A percentile compares a stretch with the other conserved stretches of the same genome.
These are phyloP conservation scores for Camelina sativa DNA, from an alignment of 345 rosid species.

Conservation along the genomic window DNA sequence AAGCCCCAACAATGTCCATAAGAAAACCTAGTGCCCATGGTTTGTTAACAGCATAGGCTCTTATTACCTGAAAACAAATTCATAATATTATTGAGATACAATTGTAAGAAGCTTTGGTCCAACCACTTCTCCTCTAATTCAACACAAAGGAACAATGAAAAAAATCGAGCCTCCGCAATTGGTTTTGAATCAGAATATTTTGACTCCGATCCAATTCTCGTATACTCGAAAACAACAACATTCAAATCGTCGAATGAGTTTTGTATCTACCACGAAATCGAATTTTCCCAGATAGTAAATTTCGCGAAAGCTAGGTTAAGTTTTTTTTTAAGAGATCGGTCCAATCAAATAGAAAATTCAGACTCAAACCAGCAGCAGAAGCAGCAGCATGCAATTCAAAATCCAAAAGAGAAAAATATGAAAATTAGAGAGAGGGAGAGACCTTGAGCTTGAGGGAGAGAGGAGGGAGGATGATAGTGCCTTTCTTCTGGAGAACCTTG, in stretches of 20 bases:
- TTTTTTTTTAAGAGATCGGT: constrained; percentile 26
- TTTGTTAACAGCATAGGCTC: constrained; percentile 78
- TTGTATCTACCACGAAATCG: not conserved
- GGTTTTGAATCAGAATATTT: not conserved
- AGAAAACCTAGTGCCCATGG: constrained; percentile 85
- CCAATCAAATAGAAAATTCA: not conserved
- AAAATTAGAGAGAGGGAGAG: constrained; percentile 8
- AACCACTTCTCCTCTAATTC: no score
- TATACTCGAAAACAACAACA: not conserved
- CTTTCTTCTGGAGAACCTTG: constrained; percentile 94
- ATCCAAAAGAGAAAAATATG: not conserved
- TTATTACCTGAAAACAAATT: constrained; percentile 58
- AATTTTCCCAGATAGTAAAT: not conserved
- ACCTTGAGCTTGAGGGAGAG: constrained; percentile 98
- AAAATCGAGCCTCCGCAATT: not conserved
- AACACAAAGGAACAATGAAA: no score
- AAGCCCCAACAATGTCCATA: constrained; percentile 90
- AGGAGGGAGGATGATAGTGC: constrained; percentile 94
- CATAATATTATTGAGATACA: no score
- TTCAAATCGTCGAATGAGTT: not conserved
- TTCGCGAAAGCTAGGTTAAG: not conserved
- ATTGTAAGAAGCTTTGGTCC: no score
- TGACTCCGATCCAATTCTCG: constrained; percentile 26
- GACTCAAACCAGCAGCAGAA: not conserved
- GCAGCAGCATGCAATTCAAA: constrained; percentile 27